A percentile compares a stretch with the other conserved stretches of the same genome.
Conservation (phyloP, 2,329 filamentous ascomycete genomes). For the Blastomyces silverae region DNA sequence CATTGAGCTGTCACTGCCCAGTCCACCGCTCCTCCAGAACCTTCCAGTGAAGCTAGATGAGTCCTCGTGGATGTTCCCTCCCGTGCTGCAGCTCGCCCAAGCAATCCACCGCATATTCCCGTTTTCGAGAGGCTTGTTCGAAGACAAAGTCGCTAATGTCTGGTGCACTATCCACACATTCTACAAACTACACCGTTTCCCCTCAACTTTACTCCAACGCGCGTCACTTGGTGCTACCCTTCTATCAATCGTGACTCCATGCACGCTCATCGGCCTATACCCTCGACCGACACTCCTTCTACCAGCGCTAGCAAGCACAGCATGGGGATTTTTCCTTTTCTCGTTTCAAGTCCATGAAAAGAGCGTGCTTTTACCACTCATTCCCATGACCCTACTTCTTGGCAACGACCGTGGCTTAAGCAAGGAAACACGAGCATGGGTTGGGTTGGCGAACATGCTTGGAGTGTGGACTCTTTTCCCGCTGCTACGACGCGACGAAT, state of each 20-base stretch:
- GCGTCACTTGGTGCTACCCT: slow-evolving; percentile 69
- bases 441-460: slow-evolving; percentile 89
- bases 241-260: slow-evolving; percentile 68
- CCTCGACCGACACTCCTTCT: slow-evolving; percentile 73
- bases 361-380: slow-evolving; percentile 81
- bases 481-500: slow-evolving; percentile 73
- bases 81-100: slow-evolving; percentile 72
- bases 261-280: slow-evolving; percentile 67
- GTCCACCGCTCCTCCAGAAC: slow-evolving; percentile 55
- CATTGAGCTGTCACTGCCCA: slow-evolving; percentile 54
- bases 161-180: slow-evolving; percentile 92
- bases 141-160: slow-evolving; percentile 97
- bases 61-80: slow-evolving; percentile 63
- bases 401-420: slow-evolving; percentile 70
- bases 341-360: slow-evolving; percentile 99
- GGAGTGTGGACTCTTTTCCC: slow-evolving; percentile 93
- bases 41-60: slow-evolving; percentile 56
- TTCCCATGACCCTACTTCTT: slow-evolving; percentile 87
- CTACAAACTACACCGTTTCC: slow-evolving; percentile 77
- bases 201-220: slow-evolving; percentile 64
- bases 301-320: slow-evolving; percentile 70
- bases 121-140: slow-evolving; percentile 89
- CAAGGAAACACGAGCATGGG: slow-evolving; percentile 74
- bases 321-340: slow-evolving; percentile 97
- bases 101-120: slow-evolving; percentile 90